These are phyloP conservation scores for Thelonectria olida DNA, from an alignment of 2,329 filamentous ascomycete species.

Conservation along the genomic window DNA sequence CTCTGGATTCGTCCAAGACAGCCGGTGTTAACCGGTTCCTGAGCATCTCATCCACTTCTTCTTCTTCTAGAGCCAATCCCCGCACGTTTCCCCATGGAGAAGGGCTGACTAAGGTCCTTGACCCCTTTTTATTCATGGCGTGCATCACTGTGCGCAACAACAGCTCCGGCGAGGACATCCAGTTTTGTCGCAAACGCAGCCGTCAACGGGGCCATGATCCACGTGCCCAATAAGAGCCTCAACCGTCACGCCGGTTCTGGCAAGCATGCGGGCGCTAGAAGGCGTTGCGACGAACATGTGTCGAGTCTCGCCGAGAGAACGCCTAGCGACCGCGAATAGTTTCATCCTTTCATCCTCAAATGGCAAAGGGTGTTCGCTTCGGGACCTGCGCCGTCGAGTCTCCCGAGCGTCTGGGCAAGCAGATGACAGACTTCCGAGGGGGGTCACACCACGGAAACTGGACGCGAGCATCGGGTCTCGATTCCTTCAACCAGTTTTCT, in stretches of 20 bases:
- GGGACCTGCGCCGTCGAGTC: not conserved
- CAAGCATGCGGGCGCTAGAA: constrained; percentile 1
- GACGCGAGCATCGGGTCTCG: too few species aligned
- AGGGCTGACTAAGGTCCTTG: not conserved
- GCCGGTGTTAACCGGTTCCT: constrained; percentile 5
- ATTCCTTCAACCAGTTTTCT: too few species aligned
- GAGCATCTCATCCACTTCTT: not conserved
- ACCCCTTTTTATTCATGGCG: constrained; percentile 8
- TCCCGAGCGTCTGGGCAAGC: not conserved
- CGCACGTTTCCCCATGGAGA: constrained; percentile 16
- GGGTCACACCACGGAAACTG: too few species aligned
- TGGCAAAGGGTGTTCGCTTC: not conserved
- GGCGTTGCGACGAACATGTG: not conserved
- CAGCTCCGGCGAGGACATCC: too few species aligned
- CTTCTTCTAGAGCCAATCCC: not conserved
- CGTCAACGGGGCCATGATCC: not conserved
- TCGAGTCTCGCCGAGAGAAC: constrained; percentile 16
- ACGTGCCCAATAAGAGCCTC: not conserved
- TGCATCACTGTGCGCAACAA: too few species aligned
- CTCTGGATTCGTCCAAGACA: not conserved
- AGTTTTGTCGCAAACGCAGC: not conserved
- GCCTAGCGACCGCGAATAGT: constrained; percentile 13
- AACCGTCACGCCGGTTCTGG: not conserved
- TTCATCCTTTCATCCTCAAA: not conserved
- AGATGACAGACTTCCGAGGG: too few species aligned